Conservation (phyloP, 495 filamentous ascomycete species). For the Aspergillus coremiiformis region DNA sequence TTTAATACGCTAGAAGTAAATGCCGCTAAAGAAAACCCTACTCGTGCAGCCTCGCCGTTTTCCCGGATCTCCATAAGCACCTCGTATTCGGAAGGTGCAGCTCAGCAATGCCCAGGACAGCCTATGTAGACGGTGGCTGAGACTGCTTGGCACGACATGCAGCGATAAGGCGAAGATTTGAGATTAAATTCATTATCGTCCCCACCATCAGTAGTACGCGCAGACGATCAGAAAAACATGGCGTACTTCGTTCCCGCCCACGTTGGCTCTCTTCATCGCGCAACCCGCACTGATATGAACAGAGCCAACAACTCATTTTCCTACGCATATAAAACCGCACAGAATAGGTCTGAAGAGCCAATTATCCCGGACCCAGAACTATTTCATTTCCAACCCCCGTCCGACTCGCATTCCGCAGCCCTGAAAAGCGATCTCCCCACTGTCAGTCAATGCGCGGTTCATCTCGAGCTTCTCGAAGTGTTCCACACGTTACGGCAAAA, state of each 20-base stretch:
- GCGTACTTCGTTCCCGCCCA: not conserved
- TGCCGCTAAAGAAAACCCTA: no score
- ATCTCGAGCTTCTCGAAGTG: constrained; percentile 29
- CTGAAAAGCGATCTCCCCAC: constrained; percentile 17
- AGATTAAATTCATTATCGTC: no score
- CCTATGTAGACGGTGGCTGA: not conserved
- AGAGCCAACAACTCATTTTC: not conserved
- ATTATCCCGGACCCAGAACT: not conserved
- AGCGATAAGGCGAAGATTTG: not conserved
- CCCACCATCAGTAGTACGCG: no score
- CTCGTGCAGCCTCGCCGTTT: not conserved
- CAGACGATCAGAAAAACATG: no score
- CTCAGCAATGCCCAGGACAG: not conserved
- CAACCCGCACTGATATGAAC: not conserved
- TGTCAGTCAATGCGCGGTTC: constrained; percentile 24
- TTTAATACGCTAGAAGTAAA: not conserved
- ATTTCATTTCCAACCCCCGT: no score
- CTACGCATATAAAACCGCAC: not conserved
- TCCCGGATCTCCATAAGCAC: not conserved
- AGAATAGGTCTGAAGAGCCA: not conserved
- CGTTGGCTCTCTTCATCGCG: not conserved
- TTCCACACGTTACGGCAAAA: constrained; percentile 17
- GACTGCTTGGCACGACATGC: not conserved
- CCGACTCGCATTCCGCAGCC: no score
- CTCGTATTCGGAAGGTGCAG: not conserved